Base-by-base conservation (phyloP, 2,329 filamentous ascomycete genomes). In the Penicillium sp. region DNA sequence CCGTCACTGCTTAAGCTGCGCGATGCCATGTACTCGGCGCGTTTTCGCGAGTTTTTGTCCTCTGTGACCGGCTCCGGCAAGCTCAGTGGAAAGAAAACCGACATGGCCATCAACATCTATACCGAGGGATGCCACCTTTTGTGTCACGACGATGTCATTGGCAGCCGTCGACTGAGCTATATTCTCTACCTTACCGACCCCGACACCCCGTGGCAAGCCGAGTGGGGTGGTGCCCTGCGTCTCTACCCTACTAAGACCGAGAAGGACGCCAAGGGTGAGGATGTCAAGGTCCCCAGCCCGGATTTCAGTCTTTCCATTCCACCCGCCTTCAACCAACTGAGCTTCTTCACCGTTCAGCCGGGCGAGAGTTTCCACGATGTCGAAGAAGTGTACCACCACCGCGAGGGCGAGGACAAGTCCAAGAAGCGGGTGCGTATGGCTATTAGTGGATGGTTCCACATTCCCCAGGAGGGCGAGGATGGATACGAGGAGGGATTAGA, bases 341-440 rank as follows among this genome's bases (percentile, higher is more conserved):
- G 88, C 62, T 98, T 98, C 80, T 98, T 98, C 70, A 90, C 91
- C 15, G 95, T 98, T 6, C 90, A 96, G 74, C 93, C 93, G 0
- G 93, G 93, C n/a, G 86, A 95, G 78, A 97, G 92, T 69, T 98
- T 97, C 72, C 93, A 98, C 72, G 93, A 98, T 68, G 93, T 98
- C 47, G 92, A 97, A 73, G 93, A 98, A 73, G 93, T 98, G 4
- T 97, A 96, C 72, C 83, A 88, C 67, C 79, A 82, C 63, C 76
- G 74, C 56, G 78, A 67, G 52, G 76, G 75, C 66, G 79, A 75
- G 61, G 81, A 82, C 71, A 80, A 83, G 47, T 79, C 78, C 66
- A 82, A 78, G 69, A 79, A 65, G 53, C 67, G 72, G 7, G 83
- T 96, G 42, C 85, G 93, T 59, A 97, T 98, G 92, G 93, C 93